phyloP scores from a whole-genome alignment of 805 yeast species.

The Zygosaccharomyces gambellarensis region DNA sequence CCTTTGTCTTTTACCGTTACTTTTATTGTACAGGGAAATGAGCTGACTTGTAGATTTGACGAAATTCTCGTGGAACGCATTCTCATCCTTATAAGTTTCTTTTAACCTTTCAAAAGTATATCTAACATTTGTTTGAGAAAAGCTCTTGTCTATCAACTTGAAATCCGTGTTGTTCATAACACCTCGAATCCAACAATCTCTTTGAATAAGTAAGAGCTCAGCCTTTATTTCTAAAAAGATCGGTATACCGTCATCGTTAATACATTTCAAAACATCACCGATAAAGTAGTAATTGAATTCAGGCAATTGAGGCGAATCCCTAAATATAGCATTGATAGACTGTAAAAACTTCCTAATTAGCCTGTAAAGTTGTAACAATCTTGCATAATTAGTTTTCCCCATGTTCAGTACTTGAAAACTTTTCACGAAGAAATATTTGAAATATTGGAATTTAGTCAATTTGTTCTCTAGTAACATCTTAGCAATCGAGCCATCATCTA shows the following conservation, averaged over 20 bases:
- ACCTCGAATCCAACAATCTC: conserved; percentile 38
- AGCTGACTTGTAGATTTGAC: conserved; percentile 47
- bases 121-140: conserved; percentile 1
- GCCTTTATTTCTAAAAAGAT: conserved; percentile 34
- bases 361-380: conserved; percentile 12
- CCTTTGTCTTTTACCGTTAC: conserved; percentile 43
- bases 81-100: conserved; percentile 19
- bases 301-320: conserved; percentile 12
- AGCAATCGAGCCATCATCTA: conserved; percentile 10
- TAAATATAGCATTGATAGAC: conserved; percentile 13
- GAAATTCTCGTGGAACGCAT: conserved; percentile 36
- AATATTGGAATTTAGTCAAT: conserved; percentile 18
- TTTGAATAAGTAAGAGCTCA: conserved; percentile 37
- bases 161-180: conserved; percentile 17
- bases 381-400: conserved; percentile 10
- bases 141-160: conserved; percentile 13
- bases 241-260: conserved; percentile 7
- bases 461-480: conserved; percentile 14
- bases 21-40: conserved; percentile 16
- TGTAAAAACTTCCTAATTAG: conserved; percentile 16
- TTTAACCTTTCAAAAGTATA: conserved; percentile 13
- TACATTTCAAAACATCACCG: conserved; percentile 12
- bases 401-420: conserved; percentile 19
- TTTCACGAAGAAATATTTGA: conserved; percentile 23
- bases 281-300: conserved; percentile 24